phyloP scores from a whole-genome alignment of 2,329 filamentous ascomycete species.

The Penicillium sp. region DNA sequence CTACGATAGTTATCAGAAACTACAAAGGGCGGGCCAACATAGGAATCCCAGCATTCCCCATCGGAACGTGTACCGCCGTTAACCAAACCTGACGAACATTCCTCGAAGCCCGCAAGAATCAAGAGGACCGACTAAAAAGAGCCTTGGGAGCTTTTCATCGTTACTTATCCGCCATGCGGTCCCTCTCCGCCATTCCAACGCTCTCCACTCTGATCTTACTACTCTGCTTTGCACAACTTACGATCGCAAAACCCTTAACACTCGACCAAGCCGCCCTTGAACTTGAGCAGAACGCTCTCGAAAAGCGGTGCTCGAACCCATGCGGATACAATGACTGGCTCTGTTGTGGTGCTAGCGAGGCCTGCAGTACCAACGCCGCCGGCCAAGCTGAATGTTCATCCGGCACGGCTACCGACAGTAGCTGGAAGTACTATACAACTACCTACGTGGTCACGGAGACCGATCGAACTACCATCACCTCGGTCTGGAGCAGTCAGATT shows the following conservation, averaged over 20 bases:
- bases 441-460: constrained; percentile 55
- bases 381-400: constrained; percentile 50
- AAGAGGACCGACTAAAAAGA: not conserved
- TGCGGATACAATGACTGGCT: constrained; percentile 54
- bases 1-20: constrained; percentile 7
- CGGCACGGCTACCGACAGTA: constrained; percentile 20
- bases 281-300: constrained; percentile 19
- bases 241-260: constrained; percentile 33
- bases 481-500: constrained; percentile 50
- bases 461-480: constrained; percentile 53
- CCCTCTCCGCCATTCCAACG: constrained; percentile 23
- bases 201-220: constrained; percentile 31
- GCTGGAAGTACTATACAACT: constrained; percentile 57
- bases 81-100: constrained; percentile 7
- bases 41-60: constrained; percentile 2
- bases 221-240: constrained; percentile 17
- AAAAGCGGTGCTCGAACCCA: constrained; percentile 46
- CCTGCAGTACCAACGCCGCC: constrained; percentile 51
- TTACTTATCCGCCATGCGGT: constrained; percentile 29
- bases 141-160: not conserved
- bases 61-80: not conserved
- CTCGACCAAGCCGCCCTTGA: constrained; percentile 14
- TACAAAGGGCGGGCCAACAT: constrained; percentile 8
- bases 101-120: not conserved
- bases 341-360: constrained; percentile 48